These are phyloP conservation scores for Xylaria venustula DNA, from an alignment of 495 filamentous ascomycete species.

Conservation along the genomic window DNA sequence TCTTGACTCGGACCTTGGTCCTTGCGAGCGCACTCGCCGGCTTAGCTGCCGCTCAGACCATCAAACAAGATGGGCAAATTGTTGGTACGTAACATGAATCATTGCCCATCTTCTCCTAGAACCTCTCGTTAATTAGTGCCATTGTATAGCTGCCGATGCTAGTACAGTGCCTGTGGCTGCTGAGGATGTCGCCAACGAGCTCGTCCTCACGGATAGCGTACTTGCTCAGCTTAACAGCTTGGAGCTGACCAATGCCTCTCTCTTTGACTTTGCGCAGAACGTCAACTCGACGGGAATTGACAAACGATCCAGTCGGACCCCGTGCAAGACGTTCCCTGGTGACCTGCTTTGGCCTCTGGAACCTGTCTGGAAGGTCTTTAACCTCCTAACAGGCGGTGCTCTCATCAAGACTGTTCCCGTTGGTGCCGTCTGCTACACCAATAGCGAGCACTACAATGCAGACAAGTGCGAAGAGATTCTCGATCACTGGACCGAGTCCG, in stretches of 20 bases:
- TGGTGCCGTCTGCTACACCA: slow-evolving; percentile 48
- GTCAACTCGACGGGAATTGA: slow-evolving; percentile 7
- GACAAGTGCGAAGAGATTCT: slow-evolving; percentile 37
- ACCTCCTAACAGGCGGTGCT: slow-evolving; percentile 39
- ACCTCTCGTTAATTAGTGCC: not conserved
- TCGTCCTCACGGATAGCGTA: slow-evolving; percentile 43
- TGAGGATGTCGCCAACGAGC: not conserved
- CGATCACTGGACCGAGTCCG: slow-evolving; percentile 31
- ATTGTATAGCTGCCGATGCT: not conserved
- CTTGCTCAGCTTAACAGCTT: slow-evolving; percentile 33
- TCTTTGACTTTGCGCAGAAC: slow-evolving; percentile 30
- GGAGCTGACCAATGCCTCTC: slow-evolving; percentile 24
- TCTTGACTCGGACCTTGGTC: slow-evolving; percentile 1
- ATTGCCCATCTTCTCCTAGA: not conserved
- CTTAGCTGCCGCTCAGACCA: slow-evolving; percentile 3
- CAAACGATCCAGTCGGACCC: slow-evolving; percentile 15
- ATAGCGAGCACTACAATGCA: slow-evolving; percentile 44
- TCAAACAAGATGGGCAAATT: not conserved
- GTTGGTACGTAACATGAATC: slow-evolving; percentile 4
- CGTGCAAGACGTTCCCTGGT: slow-evolving; percentile 52
- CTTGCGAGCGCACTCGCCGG: slow-evolving; percentile 2
- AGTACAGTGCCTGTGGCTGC: slow-evolving; percentile 5
- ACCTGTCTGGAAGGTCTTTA: slow-evolving; percentile 43
- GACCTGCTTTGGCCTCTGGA: slow-evolving; percentile 45
- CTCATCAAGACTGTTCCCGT: slow-evolving; percentile 51